A percentile compares a stretch with the other conserved stretches of the same genome.
These are phyloP conservation scores for Daldinia decipiens DNA, from an alignment of 495 filamentous ascomycete species.

Conservation along the genomic window DNA sequence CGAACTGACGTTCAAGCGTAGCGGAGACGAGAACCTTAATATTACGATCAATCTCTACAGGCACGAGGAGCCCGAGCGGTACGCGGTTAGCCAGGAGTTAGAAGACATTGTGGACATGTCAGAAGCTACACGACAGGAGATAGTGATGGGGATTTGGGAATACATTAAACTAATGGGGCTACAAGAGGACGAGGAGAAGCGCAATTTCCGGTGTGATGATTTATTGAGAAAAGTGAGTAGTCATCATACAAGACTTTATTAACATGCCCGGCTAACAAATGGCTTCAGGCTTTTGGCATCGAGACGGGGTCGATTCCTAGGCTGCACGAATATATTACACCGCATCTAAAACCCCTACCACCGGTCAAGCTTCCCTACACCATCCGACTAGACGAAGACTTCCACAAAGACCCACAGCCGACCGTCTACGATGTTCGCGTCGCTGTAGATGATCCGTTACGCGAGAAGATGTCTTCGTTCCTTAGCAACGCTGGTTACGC, in stretches of 20 bases:
- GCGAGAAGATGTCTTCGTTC: conserved; percentile 71
- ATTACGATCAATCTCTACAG: conserved; percentile 86
- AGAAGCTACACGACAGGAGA: conserved; percentile 85
- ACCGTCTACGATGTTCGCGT: conserved; percentile 92
- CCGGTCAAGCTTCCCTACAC: conserved; percentile 90
- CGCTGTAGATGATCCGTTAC: conserved; percentile 83
- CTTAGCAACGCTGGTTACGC: conserved; percentile 65
- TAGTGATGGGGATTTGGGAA: conserved; percentile 92
- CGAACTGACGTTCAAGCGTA: conserved; percentile 88
- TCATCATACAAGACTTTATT: neutral
- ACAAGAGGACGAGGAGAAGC: conserved; percentile 92
- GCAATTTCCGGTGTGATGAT: conserved; percentile 89
- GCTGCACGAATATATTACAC: conserved; percentile 77
- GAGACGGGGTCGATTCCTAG: conserved; percentile 90
- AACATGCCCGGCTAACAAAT: conserved; percentile 31
- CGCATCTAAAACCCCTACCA: conserved; percentile 79
- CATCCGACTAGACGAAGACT: conserved; percentile 89
- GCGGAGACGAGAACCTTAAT: conserved; percentile 91
- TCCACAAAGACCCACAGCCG: conserved; percentile 70
- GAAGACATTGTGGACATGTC: conserved; percentile 87
- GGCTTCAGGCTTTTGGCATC: conserved; percentile 73
- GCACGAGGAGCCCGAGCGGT: conserved; percentile 88
- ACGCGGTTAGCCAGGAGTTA: conserved; percentile 76
- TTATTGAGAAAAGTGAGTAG: conserved; percentile 75
- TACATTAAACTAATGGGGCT: conserved; percentile 88